A percentile compares a stretch with the other conserved stretches of the same genome.
These are phyloP conservation scores for Ophiostoma pallidulum DNA, from an alignment of 2,329 filamentous ascomycete species.

Conservation along the genomic window DNA sequence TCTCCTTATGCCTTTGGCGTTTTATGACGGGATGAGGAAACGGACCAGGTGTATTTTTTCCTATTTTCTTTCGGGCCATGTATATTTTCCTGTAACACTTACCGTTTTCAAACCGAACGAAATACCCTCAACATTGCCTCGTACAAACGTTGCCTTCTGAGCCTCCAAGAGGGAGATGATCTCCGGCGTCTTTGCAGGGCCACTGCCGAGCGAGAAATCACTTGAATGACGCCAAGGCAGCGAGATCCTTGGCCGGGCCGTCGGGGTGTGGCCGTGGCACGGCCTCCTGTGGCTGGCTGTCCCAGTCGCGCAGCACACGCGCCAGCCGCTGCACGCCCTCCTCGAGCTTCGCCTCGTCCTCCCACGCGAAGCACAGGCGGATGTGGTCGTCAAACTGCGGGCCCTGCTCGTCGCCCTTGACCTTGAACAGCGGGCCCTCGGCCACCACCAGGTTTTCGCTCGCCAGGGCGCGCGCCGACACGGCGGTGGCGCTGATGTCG, in stretches of 20 bases:
- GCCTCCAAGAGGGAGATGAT: no score
- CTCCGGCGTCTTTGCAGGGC: no score
- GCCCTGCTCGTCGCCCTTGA: slow-evolving; percentile 45
- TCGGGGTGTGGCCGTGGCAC: no score
- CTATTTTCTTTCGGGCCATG: not conserved
- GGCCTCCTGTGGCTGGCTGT: not conserved
- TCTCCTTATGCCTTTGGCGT: no score
- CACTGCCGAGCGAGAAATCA: not conserved
- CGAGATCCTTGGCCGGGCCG: not conserved
- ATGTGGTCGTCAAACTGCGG: slow-evolving; percentile 51
- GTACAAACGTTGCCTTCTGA: no score
- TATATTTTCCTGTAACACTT: no score
- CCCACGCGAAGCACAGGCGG: slow-evolving; percentile 64
- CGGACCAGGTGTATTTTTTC: not conserved
- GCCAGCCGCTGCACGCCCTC: slow-evolving; percentile 51
- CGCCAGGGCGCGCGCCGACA: slow-evolving; percentile 47
- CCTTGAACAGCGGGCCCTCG: slow-evolving; percentile 60
- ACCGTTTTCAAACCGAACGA: no score
- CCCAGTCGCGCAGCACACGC: slow-evolving; percentile 17
- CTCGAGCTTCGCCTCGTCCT: slow-evolving; percentile 51
- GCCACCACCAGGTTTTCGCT: slow-evolving; percentile 60
- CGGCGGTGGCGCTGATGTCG: slow-evolving; percentile 40
- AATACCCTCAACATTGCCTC: no score
- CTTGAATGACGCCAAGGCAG: slow-evolving; percentile 7
- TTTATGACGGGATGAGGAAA: not conserved